Base-by-base conservation (phyloP, 768 basidiomycete species). In the Boletus huronensis region DNA sequence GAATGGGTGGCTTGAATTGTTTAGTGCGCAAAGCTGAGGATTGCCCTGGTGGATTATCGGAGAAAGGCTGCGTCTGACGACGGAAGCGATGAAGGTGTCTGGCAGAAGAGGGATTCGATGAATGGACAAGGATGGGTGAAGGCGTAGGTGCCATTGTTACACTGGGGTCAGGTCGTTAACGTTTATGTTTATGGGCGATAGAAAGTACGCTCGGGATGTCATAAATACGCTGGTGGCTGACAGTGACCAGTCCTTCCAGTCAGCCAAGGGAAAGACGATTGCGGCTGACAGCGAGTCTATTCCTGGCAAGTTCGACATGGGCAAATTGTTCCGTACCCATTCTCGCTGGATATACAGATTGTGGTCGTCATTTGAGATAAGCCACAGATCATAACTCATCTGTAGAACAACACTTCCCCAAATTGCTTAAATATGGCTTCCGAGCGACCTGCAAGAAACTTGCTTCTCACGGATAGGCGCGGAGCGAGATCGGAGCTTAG, bases 191-290 rank as follows among this genome's bases (percentile, higher is more conserved):
- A 38, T 42, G 34, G 25, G 17, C n/a, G 32, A 46, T 32, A 29
- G 50, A 40, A 50, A 41, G 23, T 25, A 41, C 28, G 36, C 19
- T 36, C 35, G 8, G 28, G 38, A 50, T 48, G 16, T 60, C 59
- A 69, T 69, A 69, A 55, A 62, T 64, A 68, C 17, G n/a, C 40
- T 57, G 47, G 64, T 31, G 66, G 66, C 67, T 67, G 60, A 62
- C 64, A 41, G 25, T 54, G 49, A 50, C 45, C 21, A 51, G 46
- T 43, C 28, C 25, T 28, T 11, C 46, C 14, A 2, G 64, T 63
- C 65, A 60, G 63, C 58, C 63, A 48, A 26, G 7, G 25, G 46
- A 10, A 25, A 31, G 21, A 17, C 9, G 26, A 49, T 39, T 44
- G 61, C 58, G 66, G 65, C 66, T 66, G 58, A 68, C 61, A 34